Evolutionary conservation across 192 early-diverging fungal species (phyloP).

Genomic region (Coemansia sp.): DNA sequence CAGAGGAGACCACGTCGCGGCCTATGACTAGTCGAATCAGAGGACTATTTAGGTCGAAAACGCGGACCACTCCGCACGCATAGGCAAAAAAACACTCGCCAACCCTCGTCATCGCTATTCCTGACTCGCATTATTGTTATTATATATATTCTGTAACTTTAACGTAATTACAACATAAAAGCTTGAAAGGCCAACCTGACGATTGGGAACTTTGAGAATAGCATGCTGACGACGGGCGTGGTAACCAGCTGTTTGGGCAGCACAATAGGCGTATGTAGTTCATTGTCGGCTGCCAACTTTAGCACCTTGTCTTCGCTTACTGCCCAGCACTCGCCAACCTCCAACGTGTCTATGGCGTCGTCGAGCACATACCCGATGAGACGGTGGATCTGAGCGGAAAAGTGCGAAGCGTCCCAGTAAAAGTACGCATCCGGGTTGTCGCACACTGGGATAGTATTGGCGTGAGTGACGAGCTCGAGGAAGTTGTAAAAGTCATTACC

Average conservation of each 20-base stretch:
- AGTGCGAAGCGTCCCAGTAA: conserved; percentile 54
- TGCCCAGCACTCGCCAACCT: conserved; percentile 40
- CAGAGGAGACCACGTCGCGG: conserved; percentile 14
- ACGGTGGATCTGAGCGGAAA: conserved; percentile 46
- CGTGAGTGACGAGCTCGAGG: conserved; percentile 51
- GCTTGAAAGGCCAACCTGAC: conserved; percentile 43
- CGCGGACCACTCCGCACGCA: conserved; percentile 20
- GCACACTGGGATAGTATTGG: conserved; percentile 51
- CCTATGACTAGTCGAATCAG: conserved; percentile 39
- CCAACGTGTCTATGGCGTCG: conserved; percentile 33
- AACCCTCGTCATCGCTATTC: no score
- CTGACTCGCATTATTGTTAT: neutral
- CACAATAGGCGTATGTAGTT: conserved; percentile 41
- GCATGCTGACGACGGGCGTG: conserved; percentile 37
- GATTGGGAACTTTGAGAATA: conserved; percentile 47
- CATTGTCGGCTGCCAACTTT: conserved; percentile 38
- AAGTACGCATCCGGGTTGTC: conserved; percentile 51
- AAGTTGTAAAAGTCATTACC: conserved; percentile 57
- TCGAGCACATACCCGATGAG: conserved; percentile 47
- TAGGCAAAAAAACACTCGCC: neutral
- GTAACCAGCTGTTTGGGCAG: conserved; percentile 45
- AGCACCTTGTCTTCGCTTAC: conserved; percentile 28
- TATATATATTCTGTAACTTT: conserved; percentile 1
- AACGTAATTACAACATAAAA: conserved; percentile 35
- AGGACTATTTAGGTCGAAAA: conserved; percentile 41